Conservation (phyloP, 371 early-diverging fungal genomes). For the Lichtheimia ramosa region DNA sequence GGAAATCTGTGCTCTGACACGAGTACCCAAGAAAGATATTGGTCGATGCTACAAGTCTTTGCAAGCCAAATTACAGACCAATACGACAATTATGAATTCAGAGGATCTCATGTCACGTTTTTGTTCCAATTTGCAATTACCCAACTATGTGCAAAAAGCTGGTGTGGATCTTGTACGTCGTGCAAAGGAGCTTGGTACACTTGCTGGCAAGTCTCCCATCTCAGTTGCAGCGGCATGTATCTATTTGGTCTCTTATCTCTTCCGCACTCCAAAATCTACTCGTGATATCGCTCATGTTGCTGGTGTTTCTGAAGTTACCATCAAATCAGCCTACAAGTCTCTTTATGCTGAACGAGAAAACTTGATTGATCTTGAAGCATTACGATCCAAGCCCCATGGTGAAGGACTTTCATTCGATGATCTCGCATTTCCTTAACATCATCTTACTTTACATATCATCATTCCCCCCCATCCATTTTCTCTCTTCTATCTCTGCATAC, state of each 20-base stretch:
- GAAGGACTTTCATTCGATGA: slow-evolving; percentile 47
- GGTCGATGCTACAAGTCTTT: slow-evolving; percentile 85
- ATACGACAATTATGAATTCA: slow-evolving; percentile 68
- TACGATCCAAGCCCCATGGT: slow-evolving; percentile 39
- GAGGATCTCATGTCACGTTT: slow-evolving; percentile 88
- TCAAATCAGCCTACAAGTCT: slow-evolving; percentile 82
- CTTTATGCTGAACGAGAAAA: slow-evolving; percentile 63
- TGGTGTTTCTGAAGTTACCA: slow-evolving; percentile 90
- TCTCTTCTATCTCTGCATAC: background rate
- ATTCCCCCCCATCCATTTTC: background rate
- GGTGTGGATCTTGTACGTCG: slow-evolving; percentile 72
- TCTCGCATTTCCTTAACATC: slow-evolving; percentile 42
- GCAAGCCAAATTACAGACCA: slow-evolving; percentile 65
- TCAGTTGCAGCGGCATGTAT: slow-evolving; percentile 92
- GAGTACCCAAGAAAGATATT: slow-evolving; percentile 92
- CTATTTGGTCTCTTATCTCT: slow-evolving; percentile 80
- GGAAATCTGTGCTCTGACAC: slow-evolving; percentile 94
- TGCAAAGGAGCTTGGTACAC: slow-evolving; percentile 75
- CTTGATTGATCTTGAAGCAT: slow-evolving; percentile 55
- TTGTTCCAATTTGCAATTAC: slow-evolving; percentile 77
- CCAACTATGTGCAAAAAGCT: slow-evolving; percentile 72
- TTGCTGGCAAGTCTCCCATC: slow-evolving; percentile 90
- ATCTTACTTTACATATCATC: background rate
- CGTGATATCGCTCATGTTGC: slow-evolving; percentile 81
- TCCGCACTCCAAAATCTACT: slow-evolving; percentile 63